Percentiles rank a stretch among this genome's conserved stretches.
These are phyloP conservation scores for Vaccinium corymbosum DNA, from an alignment of 148 eudicot species.

Conservation along the genomic window DNA sequence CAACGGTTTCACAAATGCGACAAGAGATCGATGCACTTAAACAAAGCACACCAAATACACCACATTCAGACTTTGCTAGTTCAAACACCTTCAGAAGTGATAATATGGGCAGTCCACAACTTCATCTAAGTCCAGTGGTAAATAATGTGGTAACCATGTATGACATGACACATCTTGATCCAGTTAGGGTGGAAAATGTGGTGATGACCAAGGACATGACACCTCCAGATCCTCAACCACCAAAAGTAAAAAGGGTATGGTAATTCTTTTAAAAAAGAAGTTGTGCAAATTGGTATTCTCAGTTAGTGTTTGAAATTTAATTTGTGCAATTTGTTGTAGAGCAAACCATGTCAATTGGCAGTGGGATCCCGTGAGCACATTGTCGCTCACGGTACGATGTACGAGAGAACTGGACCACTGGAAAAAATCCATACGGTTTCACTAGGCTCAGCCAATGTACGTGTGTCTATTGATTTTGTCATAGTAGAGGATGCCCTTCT, in stretches of 20 bases:
- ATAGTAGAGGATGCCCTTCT: background rate
- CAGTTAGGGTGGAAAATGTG: background rate
- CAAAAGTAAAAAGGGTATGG: background rate
- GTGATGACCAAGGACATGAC: background rate
- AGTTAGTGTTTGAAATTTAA: background rate
- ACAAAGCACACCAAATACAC: background rate
- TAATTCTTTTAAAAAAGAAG: background rate
- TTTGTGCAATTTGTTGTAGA: background rate
- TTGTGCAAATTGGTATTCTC: too few relatives aligned
- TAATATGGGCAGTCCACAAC: background rate
- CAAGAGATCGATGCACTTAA: background rate
- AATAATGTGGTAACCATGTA: too few relatives aligned
- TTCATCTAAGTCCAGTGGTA: background rate
- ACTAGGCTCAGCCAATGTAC: background rate
- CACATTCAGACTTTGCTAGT: background rate
- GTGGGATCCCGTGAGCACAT: background rate
- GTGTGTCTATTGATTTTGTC: background rate
- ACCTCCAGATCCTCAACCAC: background rate
- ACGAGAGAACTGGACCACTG: background rate
- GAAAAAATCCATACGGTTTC: background rate
- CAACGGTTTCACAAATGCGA: background rate
- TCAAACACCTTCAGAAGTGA: background rate
- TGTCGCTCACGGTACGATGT: background rate
- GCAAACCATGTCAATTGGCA: background rate
- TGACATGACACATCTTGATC: background rate